Evolutionary conservation across 257 asterid genomes (phyloP).

Genomic region (Mitragyna speciosa): DNA sequence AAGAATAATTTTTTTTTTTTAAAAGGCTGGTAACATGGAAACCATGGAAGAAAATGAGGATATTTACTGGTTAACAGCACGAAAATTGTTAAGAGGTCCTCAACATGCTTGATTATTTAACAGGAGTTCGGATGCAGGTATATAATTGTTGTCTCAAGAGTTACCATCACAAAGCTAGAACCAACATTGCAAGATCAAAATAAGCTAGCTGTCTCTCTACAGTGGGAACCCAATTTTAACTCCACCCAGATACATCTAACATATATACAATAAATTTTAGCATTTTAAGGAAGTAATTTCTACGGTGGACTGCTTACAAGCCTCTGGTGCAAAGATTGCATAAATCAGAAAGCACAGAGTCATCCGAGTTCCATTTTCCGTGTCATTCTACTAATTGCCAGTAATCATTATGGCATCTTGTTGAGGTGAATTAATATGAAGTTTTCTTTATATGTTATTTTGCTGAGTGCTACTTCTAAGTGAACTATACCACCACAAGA

Average conservation of each 20-base stretch:
- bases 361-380: neutral
- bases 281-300: neutral
- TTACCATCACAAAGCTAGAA: neutral
- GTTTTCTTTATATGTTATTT: neutral
- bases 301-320: neutral
- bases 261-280: neutral
- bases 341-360: neutral
- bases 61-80: neutral
- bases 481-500: neutral
- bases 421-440: neutral
- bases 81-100: neutral
- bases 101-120: neutral
- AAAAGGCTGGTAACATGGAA: neutral
- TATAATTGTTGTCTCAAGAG: neutral
- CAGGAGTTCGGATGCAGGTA: neutral
- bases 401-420: neutral
- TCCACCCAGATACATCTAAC: neutral
- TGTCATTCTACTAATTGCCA: neutral
- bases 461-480: neutral
- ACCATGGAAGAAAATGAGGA: neutral
- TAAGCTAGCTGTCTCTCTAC: neutral
- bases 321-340: neutral
- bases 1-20: too few relatives aligned
- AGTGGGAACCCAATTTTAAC: neutral
- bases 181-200: neutral